These are phyloP conservation scores for Apiospora marii DNA, from an alignment of 2,329 filamentous ascomycete genomes.

Conservation along the genomic window DNA sequence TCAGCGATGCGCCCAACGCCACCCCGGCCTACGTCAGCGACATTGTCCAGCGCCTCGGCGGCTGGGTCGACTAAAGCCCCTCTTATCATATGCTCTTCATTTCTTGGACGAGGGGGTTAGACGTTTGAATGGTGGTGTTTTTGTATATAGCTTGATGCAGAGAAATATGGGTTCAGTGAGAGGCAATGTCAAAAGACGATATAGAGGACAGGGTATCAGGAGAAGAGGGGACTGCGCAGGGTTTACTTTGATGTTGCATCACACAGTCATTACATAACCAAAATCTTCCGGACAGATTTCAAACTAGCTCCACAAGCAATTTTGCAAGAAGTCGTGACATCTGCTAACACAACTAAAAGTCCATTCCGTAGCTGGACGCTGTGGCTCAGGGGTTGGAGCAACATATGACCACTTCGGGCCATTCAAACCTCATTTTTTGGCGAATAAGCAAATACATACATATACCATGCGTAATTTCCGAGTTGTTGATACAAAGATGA, in stretches of 20 bases:
- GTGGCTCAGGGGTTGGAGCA: too few species aligned
- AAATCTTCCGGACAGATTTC: background rate
- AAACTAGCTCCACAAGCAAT: background rate
- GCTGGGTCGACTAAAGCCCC: constrained; percentile 42
- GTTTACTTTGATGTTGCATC: background rate
- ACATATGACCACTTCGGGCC: too few species aligned
- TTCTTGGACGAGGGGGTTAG: background rate
- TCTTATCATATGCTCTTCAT: background rate
- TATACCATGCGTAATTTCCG: too few species aligned
- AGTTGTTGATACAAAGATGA: too few species aligned
- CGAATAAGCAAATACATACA: too few species aligned
- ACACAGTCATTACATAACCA: background rate
- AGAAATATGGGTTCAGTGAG: background rate
- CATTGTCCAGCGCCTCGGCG: constrained; percentile 47
- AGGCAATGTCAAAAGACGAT: background rate
- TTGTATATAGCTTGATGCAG: background rate
- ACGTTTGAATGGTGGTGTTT: background rate
- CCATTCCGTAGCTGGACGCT: too few species aligned
- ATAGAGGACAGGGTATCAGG: background rate
- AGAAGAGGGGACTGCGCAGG: background rate
- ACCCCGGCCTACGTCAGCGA: constrained; percentile 49
- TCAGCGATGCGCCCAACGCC: constrained; percentile 45
- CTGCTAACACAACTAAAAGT: too few species aligned
- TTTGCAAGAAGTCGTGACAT: too few species aligned
- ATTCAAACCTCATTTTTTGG: too few species aligned